Evolutionary conservation across 75 land plant species (phyloP).

Genomic region (Pinus albicaulis): DNA sequence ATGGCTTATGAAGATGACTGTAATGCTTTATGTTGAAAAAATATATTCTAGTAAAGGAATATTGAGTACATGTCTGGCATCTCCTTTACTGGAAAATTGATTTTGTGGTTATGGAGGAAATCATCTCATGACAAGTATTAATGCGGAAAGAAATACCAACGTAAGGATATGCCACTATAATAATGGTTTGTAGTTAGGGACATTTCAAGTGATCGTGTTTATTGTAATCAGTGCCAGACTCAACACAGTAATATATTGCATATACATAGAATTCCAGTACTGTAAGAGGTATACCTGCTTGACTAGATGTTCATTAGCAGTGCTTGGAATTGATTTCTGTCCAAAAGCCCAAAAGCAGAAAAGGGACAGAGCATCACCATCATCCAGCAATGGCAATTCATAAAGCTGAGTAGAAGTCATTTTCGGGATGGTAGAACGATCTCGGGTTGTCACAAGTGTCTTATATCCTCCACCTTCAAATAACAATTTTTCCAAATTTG

Average conservation of each 20-base stretch:
- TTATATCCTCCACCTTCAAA: not conserved
- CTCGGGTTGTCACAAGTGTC: slow-evolving; percentile 1
- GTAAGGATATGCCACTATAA: too few species aligned
- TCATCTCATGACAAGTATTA: not conserved
- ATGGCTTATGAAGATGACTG: too few species aligned
- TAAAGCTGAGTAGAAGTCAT: not conserved
- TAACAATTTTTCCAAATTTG: not conserved
- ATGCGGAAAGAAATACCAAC: not conserved
- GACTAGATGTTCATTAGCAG: slow-evolving; percentile 33
- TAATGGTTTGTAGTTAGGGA: too few species aligned
- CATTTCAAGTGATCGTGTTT: too few species aligned
- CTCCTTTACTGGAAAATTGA: too few species aligned
- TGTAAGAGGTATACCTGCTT: slow-evolving; percentile 35
- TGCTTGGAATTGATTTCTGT: slow-evolving; percentile 26
- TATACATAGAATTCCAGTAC: too few species aligned
- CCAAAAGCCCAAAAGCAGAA: slow-evolving; percentile 55
- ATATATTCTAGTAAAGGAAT: too few species aligned
- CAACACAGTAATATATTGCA: too few species aligned
- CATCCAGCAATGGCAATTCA: slow-evolving; percentile 20
- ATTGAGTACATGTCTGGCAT: too few species aligned
- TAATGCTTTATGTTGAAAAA: too few species aligned
- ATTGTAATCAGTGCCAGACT: too few species aligned
- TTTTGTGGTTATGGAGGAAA: not conserved
- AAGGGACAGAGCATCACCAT: slow-evolving; percentile 42
- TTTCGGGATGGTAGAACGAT: not conserved